Evolutionary conservation across 2,329 filamentous ascomycete species (phyloP).

Genomic region (Calonectria pseudoreteaudii): DNA sequence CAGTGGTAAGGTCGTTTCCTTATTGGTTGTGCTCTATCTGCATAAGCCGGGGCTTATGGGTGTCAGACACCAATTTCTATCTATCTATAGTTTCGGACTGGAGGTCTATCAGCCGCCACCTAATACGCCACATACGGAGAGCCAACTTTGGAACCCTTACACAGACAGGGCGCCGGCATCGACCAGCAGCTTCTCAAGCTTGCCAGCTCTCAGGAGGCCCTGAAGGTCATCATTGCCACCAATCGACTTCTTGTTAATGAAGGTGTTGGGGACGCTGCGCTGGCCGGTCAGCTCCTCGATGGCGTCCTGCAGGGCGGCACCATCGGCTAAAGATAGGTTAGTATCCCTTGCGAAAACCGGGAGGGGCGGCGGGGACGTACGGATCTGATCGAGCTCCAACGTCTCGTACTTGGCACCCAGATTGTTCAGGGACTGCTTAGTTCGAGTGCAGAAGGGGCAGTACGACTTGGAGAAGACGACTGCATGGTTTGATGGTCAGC

Average conservation of each 20-base stretch:
- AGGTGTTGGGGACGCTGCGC: conserved; percentile 94
- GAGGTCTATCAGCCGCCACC: conserved; percentile 28
- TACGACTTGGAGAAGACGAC: conserved; percentile 98
- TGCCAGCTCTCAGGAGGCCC: conserved; percentile 61
- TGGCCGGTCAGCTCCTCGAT: conserved; percentile 85
- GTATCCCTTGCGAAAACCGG: neutral
- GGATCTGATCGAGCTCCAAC: conserved; percentile 87
- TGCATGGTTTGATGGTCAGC: conserved; percentile 45
- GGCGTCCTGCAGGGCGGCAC: conserved; percentile 83
- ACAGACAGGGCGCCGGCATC: conserved; percentile 56
- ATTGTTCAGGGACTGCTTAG: conserved; percentile 80
- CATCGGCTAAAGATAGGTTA: conserved; percentile 74
- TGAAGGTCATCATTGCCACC: conserved; percentile 94
- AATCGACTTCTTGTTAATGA: conserved; percentile 90
- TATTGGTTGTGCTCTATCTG: neutral
- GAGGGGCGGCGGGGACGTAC: conserved; percentile 62
- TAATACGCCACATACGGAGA: conserved; percentile 11
- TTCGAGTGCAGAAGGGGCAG: conserved; percentile 90
- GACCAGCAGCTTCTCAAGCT: conserved; percentile 56
- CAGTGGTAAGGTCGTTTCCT: conserved; percentile 12
- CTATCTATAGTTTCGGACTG: conserved; percentile 40
- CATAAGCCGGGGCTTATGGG: neutral
- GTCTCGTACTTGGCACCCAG: conserved; percentile 78
- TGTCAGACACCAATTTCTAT: neutral
- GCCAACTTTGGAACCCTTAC: conserved; percentile 46